Base-by-base conservation (phyloP, 2,329 filamentous ascomycete species). In the Ceratocystis huliohia region DNA sequence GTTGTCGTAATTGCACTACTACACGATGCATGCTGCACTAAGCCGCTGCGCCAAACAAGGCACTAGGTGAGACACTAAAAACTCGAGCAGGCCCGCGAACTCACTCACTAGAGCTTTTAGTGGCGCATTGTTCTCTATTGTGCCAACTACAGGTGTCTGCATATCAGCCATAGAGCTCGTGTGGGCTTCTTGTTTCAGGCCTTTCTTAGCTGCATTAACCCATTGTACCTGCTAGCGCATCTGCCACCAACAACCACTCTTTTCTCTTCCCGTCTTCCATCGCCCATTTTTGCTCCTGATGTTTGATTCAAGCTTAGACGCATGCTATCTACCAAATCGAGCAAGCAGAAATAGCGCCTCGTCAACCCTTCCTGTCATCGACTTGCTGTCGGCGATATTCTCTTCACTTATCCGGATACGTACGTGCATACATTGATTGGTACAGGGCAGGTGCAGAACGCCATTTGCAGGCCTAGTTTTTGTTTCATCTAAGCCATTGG, bases 401-500 rank as follows among this genome's bases (percentile, higher is more conserved):
- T 57, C 8, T 28, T 17, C 15, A 22, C 8, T 5, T 8, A n/a
- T 50, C 46, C 6, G 5, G 10, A n/a, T 50, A 20, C 45, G n/a
- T n/a, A 50, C 48, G 13, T 48, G 22, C 22, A 22, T 48, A 48
- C 46, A 50, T 22, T 50, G 48, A 41, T 41, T 41, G 37, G 37
- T 41, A 41, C 37, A 41, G 37, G 37, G 37, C 13, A 41, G 37
- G 10, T 41, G 37, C 37, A 41, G 37, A 41, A 41, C 37, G 10
- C 37, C 20, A 50, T 15, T 50, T 22, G n/a, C 8, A 50, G 13
- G 48, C 13, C 22, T 50, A 22, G 48, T 8, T 20, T 8, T 25
- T 50, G 48, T 50, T 50, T 50, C 48, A 50, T 50, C 48, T 22
- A 50, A 50, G 48, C 48, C 48, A 50, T 50, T 50, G 22, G 48